Base-by-base conservation (phyloP, 2,329 filamentous ascomycete genomes). In the Phialophora chinensis region DNA sequence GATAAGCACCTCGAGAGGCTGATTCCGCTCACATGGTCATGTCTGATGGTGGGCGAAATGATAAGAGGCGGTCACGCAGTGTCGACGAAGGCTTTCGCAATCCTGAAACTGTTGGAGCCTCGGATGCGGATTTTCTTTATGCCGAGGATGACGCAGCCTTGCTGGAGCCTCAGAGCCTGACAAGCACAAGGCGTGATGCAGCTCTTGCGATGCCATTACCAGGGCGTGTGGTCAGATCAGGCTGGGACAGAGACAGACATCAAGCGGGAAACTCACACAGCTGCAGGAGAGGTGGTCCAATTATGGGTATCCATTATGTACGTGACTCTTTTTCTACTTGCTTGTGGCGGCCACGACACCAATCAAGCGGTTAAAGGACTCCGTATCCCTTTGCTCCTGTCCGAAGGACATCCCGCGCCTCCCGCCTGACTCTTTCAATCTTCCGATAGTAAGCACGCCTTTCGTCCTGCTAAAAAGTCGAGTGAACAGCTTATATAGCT, bases 381-480 rank as follows among this genome's bases (percentile, higher is more conserved):
- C 59, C 20, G 4, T 53, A 17, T 38, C 20, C 31, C 23, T 17
- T 7, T 31, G 4, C 23, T 6, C 20, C 49, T 61, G 27, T 47
- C 59, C 27, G 2, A 53, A 38, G 27, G 17, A 44, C 33, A 52
- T 14, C 49, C 59, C 38, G 11, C 59, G 59, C 59, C 59, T 44
- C 54, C 47, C 29, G 31, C n/a, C 17, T 61, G 59, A 54, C 47
- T 33, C 14, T 54, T 27, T 52, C 10, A 5, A 25, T 29, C 47
- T 31, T 20, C 17, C 1, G 4, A 33, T 20, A 38, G 57, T 38
- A 27, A 50, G 20, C 47, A 20, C 47, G 14, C 20, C 20, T n/a
- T 29, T 60, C 57, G 6, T 23, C 23, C 17, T 17, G 5, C 17
- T 44, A 1, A 42, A 5, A n/a, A 44, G 38, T 44, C 38, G 38